Percentiles rank a stretch among this genome's conserved stretches.
phyloP scores from a whole-genome alignment of 805 yeast genomes.

The Saccharomyces eubayanus region DNA sequence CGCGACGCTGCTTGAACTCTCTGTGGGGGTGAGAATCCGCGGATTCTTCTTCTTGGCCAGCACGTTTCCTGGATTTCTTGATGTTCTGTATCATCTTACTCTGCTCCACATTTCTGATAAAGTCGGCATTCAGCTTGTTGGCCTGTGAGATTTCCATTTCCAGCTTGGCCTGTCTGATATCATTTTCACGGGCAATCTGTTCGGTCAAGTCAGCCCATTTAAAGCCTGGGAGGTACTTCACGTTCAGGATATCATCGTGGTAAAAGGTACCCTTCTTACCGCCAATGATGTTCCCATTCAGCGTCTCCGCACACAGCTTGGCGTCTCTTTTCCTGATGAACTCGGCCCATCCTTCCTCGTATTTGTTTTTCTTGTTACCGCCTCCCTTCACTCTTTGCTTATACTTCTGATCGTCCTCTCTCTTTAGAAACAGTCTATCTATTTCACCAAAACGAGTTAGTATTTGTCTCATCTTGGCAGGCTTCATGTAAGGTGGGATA shows the following conservation, averaged over 20 bases:
- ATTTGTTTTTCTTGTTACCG: constrained; percentile 83
- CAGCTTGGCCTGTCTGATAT: constrained; percentile 77
- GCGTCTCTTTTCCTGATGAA: constrained; percentile 78
- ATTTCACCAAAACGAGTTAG: constrained; percentile 75
- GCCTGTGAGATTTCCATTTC: constrained; percentile 87
- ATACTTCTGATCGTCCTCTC: constrained; percentile 64
- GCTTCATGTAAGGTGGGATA: constrained; percentile 96
- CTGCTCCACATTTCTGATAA: constrained; percentile 73
- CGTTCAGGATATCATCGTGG: constrained; percentile 88
- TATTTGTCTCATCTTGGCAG: constrained; percentile 77
- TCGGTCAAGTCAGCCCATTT: constrained; percentile 93
- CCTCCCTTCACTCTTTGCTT: constrained; percentile 71
- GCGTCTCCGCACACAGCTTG: constrained; percentile 72
- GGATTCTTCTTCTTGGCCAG: constrained; percentile 14
- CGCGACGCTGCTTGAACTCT: constrained; percentile 62
- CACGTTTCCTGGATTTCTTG: constrained; percentile 27
- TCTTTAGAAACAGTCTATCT: constrained; percentile 80
- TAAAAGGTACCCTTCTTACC: constrained; percentile 88
- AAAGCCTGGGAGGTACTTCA: constrained; percentile 82
- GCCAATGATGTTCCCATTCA: constrained; percentile 84
- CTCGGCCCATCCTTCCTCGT: constrained; percentile 96
- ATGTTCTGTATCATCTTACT: constrained; percentile 74
- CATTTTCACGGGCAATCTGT: constrained; percentile 85
- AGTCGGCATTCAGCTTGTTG: constrained; percentile 74
- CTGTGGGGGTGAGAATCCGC: constrained; percentile 36